These are phyloP conservation scores for Phytopythium delawarense DNA, from an alignment of 352 stramenopile genomes.

Conservation along the genomic window DNA sequence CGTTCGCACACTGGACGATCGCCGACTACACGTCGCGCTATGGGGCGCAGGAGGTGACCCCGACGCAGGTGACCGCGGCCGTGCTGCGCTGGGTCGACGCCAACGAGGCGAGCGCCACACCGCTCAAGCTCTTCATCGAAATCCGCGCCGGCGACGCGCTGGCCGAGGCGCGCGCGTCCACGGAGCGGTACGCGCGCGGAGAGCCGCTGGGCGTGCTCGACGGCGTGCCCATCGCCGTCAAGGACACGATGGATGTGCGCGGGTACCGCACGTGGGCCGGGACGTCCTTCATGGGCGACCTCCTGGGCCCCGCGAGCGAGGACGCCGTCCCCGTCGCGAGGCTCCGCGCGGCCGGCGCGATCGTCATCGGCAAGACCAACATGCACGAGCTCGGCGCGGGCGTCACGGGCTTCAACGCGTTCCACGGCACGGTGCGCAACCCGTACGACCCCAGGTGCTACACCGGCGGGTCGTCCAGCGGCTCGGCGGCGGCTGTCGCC, in stretches of 20 bases:
- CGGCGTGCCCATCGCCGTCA: conserved; percentile 87
- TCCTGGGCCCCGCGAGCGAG: conserved; percentile 25
- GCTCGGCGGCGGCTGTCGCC: conserved; percentile 83
- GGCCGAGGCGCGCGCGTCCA: conserved; percentile 53
- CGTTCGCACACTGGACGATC: conserved; percentile 69
- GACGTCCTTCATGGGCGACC: conserved; percentile 65
- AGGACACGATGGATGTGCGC: conserved; percentile 83
- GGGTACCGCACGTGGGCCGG: conserved; percentile 61
- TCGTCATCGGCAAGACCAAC: conserved; percentile 88
- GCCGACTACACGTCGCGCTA: conserved; percentile 65
- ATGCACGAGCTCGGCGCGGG: conserved; percentile 86
- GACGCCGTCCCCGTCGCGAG: conserved; percentile 57
- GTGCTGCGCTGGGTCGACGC: conserved; percentile 45
- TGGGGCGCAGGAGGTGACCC: conserved; percentile 28
- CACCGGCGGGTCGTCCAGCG: conserved; percentile 87
- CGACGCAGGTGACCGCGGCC: conserved; percentile 66
- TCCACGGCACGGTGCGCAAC: conserved; percentile 71
- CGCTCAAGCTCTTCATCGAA: conserved; percentile 77
- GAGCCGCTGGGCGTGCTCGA: conserved; percentile 78
- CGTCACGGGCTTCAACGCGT: conserved; percentile 75
- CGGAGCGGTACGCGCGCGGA: conserved; percentile 60
- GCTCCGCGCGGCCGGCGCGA: conserved; percentile 65
- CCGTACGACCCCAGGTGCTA: conserved; percentile 85
- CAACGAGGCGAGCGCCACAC: conserved; percentile 44
- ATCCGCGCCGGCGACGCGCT: conserved; percentile 67